phyloP scores from a whole-genome alignment of 257 asterid genomes.

The Asclepias syriaca region DNA sequence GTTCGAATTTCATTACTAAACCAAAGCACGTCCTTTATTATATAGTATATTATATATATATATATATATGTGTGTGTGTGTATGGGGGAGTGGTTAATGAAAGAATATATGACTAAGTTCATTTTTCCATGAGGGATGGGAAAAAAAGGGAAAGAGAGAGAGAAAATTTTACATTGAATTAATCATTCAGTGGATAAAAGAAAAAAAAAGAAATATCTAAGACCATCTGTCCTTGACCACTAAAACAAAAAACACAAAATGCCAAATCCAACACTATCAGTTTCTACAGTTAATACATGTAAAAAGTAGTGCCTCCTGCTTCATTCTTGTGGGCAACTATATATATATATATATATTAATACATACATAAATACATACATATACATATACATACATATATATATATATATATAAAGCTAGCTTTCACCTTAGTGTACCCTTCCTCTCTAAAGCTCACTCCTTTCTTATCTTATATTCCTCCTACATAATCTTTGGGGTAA shows the following conservation, averaged over 20 bases:
- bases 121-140: not conserved
- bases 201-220: not conserved
- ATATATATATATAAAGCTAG: constrained; percentile 24
- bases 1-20: no score
- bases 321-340: constrained; percentile 15
- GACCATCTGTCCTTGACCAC: constrained; percentile 11
- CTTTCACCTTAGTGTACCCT: constrained; percentile 16
- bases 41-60: no score
- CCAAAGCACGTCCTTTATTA: no score
- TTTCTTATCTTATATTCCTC: constrained; percentile 29
- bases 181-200: not conserved
- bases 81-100: not conserved
- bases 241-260: constrained; percentile 18
- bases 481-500: constrained; percentile 18
- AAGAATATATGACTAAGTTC: not conserved
- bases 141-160: not conserved
- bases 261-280: constrained; percentile 30
- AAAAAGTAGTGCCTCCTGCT: constrained; percentile 41
- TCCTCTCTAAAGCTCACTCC: not conserved
- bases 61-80: no score
- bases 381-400: constrained; percentile 13
- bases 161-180: not conserved
- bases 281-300: constrained; percentile 21
- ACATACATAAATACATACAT: no score
- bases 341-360: constrained; percentile 13